phyloP scores from a whole-genome alignment of 1,284 basidiomycete genomes.

The Singerocomus rubriflavus region DNA sequence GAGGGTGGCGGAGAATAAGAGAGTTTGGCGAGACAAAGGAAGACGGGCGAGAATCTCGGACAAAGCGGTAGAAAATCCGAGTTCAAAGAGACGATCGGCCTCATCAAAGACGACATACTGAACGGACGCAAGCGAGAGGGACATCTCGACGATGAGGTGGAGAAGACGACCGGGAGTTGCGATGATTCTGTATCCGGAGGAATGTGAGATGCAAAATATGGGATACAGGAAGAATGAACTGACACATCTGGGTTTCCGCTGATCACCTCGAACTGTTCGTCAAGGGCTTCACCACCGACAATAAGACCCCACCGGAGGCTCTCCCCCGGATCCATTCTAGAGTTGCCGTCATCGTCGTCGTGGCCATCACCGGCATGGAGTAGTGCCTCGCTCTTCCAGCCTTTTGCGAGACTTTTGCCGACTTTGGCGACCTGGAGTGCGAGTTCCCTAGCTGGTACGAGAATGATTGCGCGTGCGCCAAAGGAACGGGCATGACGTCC shows the following conservation, averaged over 20 bases:
- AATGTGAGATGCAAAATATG: conserved; percentile 11
- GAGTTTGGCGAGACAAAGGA: conserved; percentile 83
- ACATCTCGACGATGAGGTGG: conserved; percentile 97
- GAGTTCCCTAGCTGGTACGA: conserved; percentile 92
- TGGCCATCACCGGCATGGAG: conserved; percentile 60
- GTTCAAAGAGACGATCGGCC: conserved; percentile 96
- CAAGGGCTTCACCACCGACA: conserved; percentile 94
- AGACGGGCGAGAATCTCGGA: conserved; percentile 90
- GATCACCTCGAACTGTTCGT: conserved; percentile 97
- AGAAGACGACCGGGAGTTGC: conserved; percentile 97
- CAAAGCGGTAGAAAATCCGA: conserved; percentile 93
- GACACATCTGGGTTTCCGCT: conserved; percentile 93
- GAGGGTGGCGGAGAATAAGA: conserved; percentile 94
- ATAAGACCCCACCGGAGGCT: conserved; percentile 89
- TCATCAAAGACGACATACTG: conserved; percentile 98
- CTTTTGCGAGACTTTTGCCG: conserved; percentile 88
- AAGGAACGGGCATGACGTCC: conserved; percentile 79
- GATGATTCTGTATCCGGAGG: conserved; percentile 64
- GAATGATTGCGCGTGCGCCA: conserved; percentile 84
- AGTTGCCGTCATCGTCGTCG: conserved; percentile 49
- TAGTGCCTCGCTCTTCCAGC: conserved; percentile 60
- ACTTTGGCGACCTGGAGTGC: conserved; percentile 94
- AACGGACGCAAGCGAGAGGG: conserved; percentile 84
- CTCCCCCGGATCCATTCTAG: conserved; percentile 52
- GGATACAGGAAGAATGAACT: conserved; percentile 35